phyloP scores from a whole-genome alignment of 116 monocot genomes.

The Posidonia oceanica region DNA sequence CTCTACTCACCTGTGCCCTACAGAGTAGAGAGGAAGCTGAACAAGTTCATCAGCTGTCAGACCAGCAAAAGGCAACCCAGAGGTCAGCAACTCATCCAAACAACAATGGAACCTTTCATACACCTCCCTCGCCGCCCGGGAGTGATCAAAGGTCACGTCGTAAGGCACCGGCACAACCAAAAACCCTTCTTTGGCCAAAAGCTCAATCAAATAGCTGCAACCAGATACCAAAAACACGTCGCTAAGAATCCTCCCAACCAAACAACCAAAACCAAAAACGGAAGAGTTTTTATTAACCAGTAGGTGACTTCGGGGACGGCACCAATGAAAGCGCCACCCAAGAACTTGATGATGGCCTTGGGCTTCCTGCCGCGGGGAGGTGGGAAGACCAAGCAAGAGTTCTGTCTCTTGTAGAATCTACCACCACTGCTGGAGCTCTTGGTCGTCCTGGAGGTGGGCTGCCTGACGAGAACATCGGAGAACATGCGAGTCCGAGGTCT shows the following conservation, averaged over 20 bases:
- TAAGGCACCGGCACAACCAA: slow-evolving; percentile 89
- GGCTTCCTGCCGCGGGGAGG: slow-evolving; percentile 48
- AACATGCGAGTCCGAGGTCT: background rate
- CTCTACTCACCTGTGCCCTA: slow-evolving; percentile 71
- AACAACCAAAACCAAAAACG: background rate
- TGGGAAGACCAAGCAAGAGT: slow-evolving; percentile 65
- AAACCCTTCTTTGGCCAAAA: slow-evolving; percentile 73
- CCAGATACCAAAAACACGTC: background rate
- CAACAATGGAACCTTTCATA: slow-evolving; percentile 63
- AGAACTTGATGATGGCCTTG: slow-evolving; percentile 60
- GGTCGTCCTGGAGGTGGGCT: background rate
- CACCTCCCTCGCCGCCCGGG: slow-evolving; percentile 54
- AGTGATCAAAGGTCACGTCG: slow-evolving; percentile 85
- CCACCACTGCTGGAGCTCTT: background rate
- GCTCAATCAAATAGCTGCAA: slow-evolving; percentile 64
- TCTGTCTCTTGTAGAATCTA: slow-evolving; percentile 22
- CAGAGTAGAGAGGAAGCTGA: slow-evolving; percentile 71
- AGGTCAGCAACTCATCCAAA: slow-evolving; percentile 31
- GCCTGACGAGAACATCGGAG: background rate
- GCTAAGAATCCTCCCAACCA: background rate
- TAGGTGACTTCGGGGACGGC: slow-evolving; percentile 84
- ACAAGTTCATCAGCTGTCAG: slow-evolving; percentile 34
- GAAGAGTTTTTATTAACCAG: slow-evolving; percentile 16
- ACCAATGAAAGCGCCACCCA: slow-evolving; percentile 89
- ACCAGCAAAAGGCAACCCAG: slow-evolving; percentile 41